These are phyloP conservation scores for Tilletia walkeri DNA, from an alignment of 1,284 basidiomycete genomes.

Conservation along the genomic window DNA sequence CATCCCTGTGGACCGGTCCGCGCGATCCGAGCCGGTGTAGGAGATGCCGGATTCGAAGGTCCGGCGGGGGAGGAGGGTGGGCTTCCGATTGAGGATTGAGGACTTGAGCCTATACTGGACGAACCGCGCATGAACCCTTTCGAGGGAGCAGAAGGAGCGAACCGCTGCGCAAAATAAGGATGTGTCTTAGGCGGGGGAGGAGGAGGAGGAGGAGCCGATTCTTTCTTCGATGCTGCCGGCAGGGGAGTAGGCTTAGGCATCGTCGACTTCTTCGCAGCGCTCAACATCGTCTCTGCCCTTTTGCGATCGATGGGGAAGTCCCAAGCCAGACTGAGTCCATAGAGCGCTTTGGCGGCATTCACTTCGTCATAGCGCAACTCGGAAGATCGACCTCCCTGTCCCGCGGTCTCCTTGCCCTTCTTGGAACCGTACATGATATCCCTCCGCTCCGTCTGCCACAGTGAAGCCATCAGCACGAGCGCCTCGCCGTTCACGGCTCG, in stretches of 20 bases:
- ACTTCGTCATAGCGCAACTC: background rate
- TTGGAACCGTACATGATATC: background rate
- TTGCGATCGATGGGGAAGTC: slow-evolving; percentile 12
- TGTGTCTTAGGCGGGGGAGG: background rate
- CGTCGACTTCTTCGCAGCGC: background rate
- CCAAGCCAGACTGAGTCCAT: slow-evolving; percentile 2
- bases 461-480: background rate
- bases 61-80: background rate
- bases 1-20: background rate
- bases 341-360: background rate
- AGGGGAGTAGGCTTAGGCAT: background rate
- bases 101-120: background rate
- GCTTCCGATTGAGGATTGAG: background rate
- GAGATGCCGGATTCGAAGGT: too few relatives aligned
- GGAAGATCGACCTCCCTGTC: background rate
- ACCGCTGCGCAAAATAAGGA: background rate
- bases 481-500: slow-evolving; percentile 13
- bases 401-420: background rate
- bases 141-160: background rate
- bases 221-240: background rate
- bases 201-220: too few relatives aligned
- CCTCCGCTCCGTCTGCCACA: slow-evolving; percentile 7
- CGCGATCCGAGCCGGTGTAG: too few relatives aligned
- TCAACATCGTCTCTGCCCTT: background rate
- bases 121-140: background rate